A percentile compares a stretch with the other conserved stretches of the same genome.
phyloP scores from a whole-genome alignment of 768 basidiomycete species.

The Leccinum longicurvipes region DNA sequence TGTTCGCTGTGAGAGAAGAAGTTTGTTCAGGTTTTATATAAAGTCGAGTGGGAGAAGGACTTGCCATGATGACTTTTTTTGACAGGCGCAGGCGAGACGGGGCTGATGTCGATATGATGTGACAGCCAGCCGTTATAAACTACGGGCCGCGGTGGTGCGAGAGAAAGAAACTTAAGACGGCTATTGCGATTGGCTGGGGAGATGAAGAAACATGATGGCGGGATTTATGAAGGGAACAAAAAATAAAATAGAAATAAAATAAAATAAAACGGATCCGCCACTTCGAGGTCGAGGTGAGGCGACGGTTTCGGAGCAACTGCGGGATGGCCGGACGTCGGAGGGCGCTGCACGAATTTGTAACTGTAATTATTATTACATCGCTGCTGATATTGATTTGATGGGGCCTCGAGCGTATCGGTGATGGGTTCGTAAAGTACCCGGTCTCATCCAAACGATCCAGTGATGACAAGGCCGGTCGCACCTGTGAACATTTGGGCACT shows the following conservation, averaged over 20 bases:
- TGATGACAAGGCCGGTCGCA: no score
- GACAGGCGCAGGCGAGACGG: slow-evolving; percentile 7
- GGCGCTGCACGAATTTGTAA: slow-evolving; percentile 12
- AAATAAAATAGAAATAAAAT: not conserved
- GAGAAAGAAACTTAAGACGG: no score
- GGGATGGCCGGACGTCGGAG: slow-evolving; percentile 12
- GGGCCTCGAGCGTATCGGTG: slow-evolving; percentile 6
- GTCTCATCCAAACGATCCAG: not conserved
- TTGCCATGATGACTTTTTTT: slow-evolving; percentile 30
- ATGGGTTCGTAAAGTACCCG: slow-evolving; percentile 11
- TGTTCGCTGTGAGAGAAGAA: slow-evolving; percentile 10
- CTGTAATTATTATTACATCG: not conserved
- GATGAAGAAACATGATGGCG: no score
- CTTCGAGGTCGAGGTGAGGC: slow-evolving; percentile 26
- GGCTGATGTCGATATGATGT: no score
- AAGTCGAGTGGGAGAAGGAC: not conserved
- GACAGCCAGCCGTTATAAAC: slow-evolving; percentile 10
- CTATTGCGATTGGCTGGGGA: no score
- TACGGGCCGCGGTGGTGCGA: not conserved
- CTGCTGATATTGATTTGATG: not conserved
- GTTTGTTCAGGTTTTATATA: slow-evolving; percentile 3
- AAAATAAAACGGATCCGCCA: slow-evolving; percentile 12
- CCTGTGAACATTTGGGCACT: slow-evolving; percentile 4
- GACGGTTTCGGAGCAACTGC: slow-evolving; percentile 3
- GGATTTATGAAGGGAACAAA: slow-evolving; percentile 11